A percentile compares a stretch with the other conserved stretches of the same genome.
These are phyloP conservation scores for Alternaria triticimaculans DNA, from an alignment of 2,329 filamentous ascomycete genomes.

Conservation along the genomic window DNA sequence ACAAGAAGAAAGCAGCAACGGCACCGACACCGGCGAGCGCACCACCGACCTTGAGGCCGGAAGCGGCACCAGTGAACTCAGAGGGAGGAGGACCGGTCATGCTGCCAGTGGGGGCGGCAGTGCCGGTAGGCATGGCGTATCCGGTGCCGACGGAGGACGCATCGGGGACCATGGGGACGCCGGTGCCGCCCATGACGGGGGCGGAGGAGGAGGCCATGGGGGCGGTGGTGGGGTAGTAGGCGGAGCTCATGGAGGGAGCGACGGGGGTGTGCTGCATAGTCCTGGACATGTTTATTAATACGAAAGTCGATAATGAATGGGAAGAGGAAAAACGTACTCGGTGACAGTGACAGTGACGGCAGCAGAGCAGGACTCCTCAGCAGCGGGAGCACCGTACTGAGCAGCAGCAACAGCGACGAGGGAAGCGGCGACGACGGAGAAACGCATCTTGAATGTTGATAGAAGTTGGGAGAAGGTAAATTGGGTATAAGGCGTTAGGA, in stretches of 20 bases:
- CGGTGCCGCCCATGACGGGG: constrained; percentile 32
- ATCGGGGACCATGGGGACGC: constrained; percentile 12
- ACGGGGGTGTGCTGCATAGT: constrained; percentile 30
- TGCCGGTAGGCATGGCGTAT: not conserved
- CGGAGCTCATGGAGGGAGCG: constrained; percentile 24
- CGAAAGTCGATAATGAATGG: not conserved
- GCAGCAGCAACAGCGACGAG: constrained; percentile 35
- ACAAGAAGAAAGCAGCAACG: constrained; percentile 46
- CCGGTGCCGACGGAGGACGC: constrained; percentile 1
- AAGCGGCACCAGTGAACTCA: constrained; percentile 45
- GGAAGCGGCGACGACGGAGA: constrained; percentile 38
- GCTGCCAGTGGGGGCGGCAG: constrained; percentile 27
- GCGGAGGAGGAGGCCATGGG: constrained; percentile 6
- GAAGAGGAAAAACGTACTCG: constrained; percentile 24
- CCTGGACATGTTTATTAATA: constrained; percentile 14
- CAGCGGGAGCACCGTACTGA: constrained; percentile 16
- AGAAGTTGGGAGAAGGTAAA: constrained; percentile 10
- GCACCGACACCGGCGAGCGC: constrained; percentile 44
- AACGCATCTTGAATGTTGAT: constrained; percentile 36
- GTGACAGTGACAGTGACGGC: constrained; percentile 39
- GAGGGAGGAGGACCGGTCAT: constrained; percentile 31
- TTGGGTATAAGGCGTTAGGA: constrained; percentile 14
- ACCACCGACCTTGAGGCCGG: constrained; percentile 37
- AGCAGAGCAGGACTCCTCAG: constrained; percentile 30
- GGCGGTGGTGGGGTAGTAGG: constrained; percentile 38